phyloP scores from a whole-genome alignment of 2,329 filamentous ascomycete genomes.

The Penicillium sp. region DNA sequence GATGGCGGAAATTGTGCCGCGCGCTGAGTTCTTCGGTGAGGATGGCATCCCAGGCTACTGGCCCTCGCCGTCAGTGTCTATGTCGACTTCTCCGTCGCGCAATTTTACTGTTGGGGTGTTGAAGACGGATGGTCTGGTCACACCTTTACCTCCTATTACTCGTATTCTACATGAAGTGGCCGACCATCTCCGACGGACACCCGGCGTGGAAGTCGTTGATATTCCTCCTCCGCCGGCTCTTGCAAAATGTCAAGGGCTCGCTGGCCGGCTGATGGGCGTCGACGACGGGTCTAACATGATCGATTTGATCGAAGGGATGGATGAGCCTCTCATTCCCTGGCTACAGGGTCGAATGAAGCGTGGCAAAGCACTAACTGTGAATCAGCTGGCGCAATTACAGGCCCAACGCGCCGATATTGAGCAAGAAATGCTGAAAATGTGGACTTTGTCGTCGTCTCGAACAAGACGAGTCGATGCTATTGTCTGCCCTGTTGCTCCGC shows the following conservation, averaged over 20 bases:
- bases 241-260: constrained; percentile 51
- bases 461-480: constrained; percentile 51
- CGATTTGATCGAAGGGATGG: constrained; percentile 50
- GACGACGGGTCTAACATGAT: constrained; percentile 54
- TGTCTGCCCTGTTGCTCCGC: constrained; percentile 58
- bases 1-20: constrained; percentile 48
- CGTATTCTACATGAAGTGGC: constrained; percentile 40
- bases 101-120: constrained; percentile 41
- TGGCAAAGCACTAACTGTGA: constrained; percentile 44
- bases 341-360: constrained; percentile 49
- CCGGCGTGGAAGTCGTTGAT: constrained; percentile 54
- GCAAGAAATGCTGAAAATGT: constrained; percentile 53
- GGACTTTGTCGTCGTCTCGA: constrained; percentile 35
- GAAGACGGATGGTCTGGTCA: constrained; percentile 37
- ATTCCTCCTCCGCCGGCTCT: constrained; percentile 50
- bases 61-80: constrained; percentile 18
- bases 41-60: constrained; percentile 42
- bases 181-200: constrained; percentile 25
- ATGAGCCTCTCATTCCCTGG: constrained; percentile 57
- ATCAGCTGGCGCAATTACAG: constrained; percentile 50
- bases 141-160: constrained; percentile 37
- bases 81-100: constrained; percentile 17
- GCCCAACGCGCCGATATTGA: constrained; percentile 49
- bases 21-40: constrained; percentile 50
- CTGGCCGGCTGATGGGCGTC: constrained; percentile 54